These are phyloP conservation scores for Calcarisporium arbuscula DNA, from an alignment of 2,329 filamentous ascomycete species.

Conservation along the genomic window DNA sequence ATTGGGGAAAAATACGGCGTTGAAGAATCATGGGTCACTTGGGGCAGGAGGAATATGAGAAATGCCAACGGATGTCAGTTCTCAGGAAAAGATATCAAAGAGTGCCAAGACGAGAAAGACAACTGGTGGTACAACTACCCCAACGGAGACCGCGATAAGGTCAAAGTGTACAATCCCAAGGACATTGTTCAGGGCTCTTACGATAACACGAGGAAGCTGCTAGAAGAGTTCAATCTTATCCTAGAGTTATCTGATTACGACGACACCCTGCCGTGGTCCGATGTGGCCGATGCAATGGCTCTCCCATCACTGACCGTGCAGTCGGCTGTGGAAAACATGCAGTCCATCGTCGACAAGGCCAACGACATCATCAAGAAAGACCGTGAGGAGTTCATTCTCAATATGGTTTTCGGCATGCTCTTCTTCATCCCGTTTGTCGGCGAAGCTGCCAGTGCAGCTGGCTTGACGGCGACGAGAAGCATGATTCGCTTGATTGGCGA, in stretches of 20 bases:
- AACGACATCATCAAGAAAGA: too few relatives aligned
- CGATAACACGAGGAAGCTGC: constrained; percentile 3
- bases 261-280: too few relatives aligned
- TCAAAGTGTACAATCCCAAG: constrained; percentile 2
- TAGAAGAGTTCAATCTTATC: constrained; percentile 3
- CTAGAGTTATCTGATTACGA: too few relatives aligned
- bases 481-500: neutral
- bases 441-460: neutral
- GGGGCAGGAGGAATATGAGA: neutral
- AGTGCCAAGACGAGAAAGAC: neutral
- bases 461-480: neutral
- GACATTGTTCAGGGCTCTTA: too few relatives aligned
- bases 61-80: neutral
- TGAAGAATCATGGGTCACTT: constrained; percentile 4
- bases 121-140: constrained; percentile 4
- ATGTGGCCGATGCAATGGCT: neutral
- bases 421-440: constrained; percentile 4
- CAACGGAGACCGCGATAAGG: neutral
- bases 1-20: constrained; percentile 1
- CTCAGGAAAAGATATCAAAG: neutral
- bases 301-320: neutral
- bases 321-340: neutral
- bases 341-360: neutral
- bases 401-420: constrained; percentile 1
- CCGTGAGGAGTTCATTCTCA: too few relatives aligned